Base-by-base conservation (phyloP, 106 monocot species). In the Acorus gramineus region DNA sequence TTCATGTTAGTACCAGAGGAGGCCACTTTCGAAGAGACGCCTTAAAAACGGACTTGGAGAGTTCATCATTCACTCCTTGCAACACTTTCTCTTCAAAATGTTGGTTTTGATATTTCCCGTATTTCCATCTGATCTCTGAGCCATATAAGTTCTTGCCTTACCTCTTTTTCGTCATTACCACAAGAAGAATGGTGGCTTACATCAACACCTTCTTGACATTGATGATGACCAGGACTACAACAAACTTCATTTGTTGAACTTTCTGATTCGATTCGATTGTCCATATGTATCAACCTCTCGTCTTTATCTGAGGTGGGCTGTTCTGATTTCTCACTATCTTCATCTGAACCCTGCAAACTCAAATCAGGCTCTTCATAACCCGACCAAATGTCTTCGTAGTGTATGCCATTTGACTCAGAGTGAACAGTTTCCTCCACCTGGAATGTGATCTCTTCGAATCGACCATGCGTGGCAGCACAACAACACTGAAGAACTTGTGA, bases 381-480 rank as follows among this genome's bases (percentile, higher is more conserved):
- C 0, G 28, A 28, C 28, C 28, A 28, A 28, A 28, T 28, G 28
- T 28, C 28, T 28, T 28, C 28, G 1, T 28, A 28, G 28, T 28
- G 47, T 7, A 59, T 57, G 11, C 62, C 77, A 4, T 74, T 69
- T 6, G 59, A 44, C 11, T 8, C 62, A 46, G 52, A 14, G 42
- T 73, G 64, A 42, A 79, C 70, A 2, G 67, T 67, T 28, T 64
- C 81, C 48, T 82, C 79, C 6, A 65, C 48, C 56, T 75, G 70
- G 69, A 79, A 84, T 3, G 82, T 81, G 10, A 85, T 83, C 81
- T 93, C 85, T 52, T 78, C 88, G 45, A 93, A 93, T 12, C 89
- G 69, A 5, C 93, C 83, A 57, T 85, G 88, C 73, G 84, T 70
- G 45, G 79, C 71, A 52, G 80, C 63, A 62, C 74, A 77, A 44